Conservation (phyloP, 768 basidiomycete genomes). For the Suillus brevipes region DNA sequence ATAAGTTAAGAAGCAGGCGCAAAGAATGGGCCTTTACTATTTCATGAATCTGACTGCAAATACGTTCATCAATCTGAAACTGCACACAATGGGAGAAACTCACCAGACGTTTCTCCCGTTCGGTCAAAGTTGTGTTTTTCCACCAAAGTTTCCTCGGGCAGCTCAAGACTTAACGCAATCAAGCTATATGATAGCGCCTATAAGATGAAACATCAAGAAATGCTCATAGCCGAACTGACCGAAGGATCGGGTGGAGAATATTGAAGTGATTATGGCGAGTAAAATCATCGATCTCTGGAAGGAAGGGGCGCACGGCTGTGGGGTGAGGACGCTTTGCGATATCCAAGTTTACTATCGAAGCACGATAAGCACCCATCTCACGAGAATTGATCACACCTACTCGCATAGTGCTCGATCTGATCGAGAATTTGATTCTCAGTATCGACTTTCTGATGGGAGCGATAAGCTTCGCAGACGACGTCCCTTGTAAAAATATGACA, state of each 20-base stretch:
- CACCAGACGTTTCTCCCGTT: conserved; percentile 32
- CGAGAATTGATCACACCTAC: conserved; percentile 17
- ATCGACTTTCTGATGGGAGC: conserved; percentile 28
- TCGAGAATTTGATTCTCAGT: conserved; percentile 36
- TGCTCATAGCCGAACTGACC: conserved; percentile 12
- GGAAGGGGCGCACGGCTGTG: conserved; percentile 25
- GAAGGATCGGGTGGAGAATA: conserved; percentile 28
- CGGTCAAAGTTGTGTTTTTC: conserved; percentile 28
- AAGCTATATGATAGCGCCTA: conserved; percentile 21
- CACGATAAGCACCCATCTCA: not conserved
- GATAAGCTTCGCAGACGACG: too few relatives aligned
- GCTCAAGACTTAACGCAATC: conserved; percentile 33
- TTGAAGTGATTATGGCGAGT: conserved; percentile 30
- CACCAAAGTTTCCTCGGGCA: conserved; percentile 36
- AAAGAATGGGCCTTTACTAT: conserved; percentile 25
- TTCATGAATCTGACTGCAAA: conserved; percentile 39
- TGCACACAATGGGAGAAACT: conserved; percentile 6
- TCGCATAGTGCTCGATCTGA: conserved; percentile 34
- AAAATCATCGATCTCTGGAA: conserved; percentile 33
- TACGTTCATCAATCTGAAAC: not conserved
- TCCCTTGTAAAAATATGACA: conserved; percentile 6
- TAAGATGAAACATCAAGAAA: not conserved
- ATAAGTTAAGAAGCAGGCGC: not conserved
- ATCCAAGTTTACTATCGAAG: conserved; percentile 26
- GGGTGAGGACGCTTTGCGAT: conserved; percentile 29